Evolutionary conservation across 192 early-diverging fungal species (phyloP).

Genomic region (Coemansia sp.): DNA sequence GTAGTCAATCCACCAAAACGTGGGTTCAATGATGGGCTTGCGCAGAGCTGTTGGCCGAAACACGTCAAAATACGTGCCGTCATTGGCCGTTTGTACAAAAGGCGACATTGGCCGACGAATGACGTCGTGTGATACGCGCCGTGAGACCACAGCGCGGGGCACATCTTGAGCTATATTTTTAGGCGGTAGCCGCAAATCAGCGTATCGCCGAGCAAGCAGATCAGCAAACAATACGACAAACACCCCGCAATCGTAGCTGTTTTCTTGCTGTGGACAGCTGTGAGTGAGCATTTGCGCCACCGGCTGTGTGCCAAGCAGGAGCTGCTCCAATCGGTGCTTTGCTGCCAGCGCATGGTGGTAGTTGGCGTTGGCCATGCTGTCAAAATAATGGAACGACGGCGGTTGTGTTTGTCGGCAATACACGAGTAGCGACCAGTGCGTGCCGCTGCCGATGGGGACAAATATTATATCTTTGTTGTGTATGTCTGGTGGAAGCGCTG

Average conservation of each 20-base stretch:
- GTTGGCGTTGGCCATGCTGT: slow-evolving; percentile 47
- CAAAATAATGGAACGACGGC: slow-evolving; percentile 44
- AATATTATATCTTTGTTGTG: slow-evolving; percentile 23
- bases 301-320: background rate
- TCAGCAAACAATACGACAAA: slow-evolving; percentile 50
- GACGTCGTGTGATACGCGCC: background rate
- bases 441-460: slow-evolving; percentile 28
- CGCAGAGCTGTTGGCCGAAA: slow-evolving; percentile 11
- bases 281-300: slow-evolving; percentile 28
- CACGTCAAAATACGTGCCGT: background rate
- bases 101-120: slow-evolving; percentile 14
- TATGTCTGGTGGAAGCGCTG: slow-evolving; percentile 21
- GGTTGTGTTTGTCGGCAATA: background rate
- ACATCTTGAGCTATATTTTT: background rate
- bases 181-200: slow-evolving; percentile 21
- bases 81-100: slow-evolving; percentile 1
- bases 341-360: slow-evolving; percentile 21
- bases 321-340: slow-evolving; percentile 13
- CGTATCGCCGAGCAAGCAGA: slow-evolving; percentile 38
- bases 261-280: slow-evolving; percentile 54
- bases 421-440: slow-evolving; percentile 47
- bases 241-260: slow-evolving; percentile 41
- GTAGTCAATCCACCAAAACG: slow-evolving; percentile 54
- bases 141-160: background rate
- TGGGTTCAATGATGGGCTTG: slow-evolving; percentile 5